Evolutionary conservation across 306 rosid genomes (phyloP).

Genomic region (Alnus rubra): DNA sequence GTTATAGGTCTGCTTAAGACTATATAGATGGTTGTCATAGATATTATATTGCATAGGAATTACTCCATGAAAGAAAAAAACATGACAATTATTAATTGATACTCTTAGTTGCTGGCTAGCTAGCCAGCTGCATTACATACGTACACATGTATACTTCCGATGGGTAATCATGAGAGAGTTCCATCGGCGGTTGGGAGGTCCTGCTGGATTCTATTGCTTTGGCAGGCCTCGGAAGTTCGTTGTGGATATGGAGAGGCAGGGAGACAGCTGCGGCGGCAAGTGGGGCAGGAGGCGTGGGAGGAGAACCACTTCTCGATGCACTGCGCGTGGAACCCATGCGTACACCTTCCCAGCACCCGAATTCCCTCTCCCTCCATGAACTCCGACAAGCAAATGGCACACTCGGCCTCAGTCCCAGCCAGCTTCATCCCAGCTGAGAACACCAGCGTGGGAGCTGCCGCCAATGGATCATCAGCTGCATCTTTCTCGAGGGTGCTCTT

Average conservation of each 20-base stretch:
- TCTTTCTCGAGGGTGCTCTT: constrained; percentile 14
- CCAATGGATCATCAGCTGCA: constrained; percentile 3
- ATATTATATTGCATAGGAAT: background rate
- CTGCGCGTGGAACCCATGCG: constrained; percentile 46
- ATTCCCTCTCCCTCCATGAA: constrained; percentile 48
- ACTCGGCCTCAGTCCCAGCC: constrained; percentile 45
- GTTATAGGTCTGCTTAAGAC: background rate
- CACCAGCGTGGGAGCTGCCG: constrained; percentile 27
- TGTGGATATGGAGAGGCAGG: constrained; percentile 25
- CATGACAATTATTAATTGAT: background rate
- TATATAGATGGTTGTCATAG: background rate
- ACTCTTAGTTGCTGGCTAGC: background rate
- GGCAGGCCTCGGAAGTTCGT: background rate
- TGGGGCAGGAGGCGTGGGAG: constrained; percentile 49
- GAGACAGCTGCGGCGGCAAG: constrained; percentile 48
- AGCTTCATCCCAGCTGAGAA: constrained; percentile 38
- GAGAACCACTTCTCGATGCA: constrained; percentile 44
- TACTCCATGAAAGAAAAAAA: background rate
- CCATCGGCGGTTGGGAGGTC: background rate
- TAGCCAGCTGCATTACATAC: background rate
- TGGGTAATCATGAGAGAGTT: background rate
- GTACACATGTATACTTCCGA: background rate
- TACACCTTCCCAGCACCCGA: constrained; percentile 43
- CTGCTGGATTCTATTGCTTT: background rate
- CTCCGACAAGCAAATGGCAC: constrained; percentile 53